Base-by-base conservation (phyloP, 1,284 basidiomycete species). In the Athelia psychrophila region DNA sequence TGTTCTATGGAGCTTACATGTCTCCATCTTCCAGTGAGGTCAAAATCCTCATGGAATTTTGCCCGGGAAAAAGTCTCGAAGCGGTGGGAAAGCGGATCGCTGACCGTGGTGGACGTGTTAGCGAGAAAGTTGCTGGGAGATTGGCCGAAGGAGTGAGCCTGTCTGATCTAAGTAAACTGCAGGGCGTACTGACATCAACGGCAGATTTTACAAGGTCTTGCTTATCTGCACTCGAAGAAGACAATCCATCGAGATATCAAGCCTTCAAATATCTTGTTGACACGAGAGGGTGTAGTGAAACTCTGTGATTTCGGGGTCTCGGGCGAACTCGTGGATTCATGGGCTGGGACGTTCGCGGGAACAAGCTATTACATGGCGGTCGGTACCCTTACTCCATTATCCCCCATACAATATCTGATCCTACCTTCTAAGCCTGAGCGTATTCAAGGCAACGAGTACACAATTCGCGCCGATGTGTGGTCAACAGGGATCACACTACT, bases 191-290 rank as follows among this genome's bases (percentile, higher is more conserved):
- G 47, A 58, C 47, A 53, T 47, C 53, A 40, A 22, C 49, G 48
- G 22, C 66, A 94, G 88, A 81, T 98, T 48, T 73, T 99, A 38
- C 86, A 91, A 68, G 97, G 97, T 8, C 82, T 99, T 42, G 84
- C 86, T 30, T 98, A 99, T 70, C 81, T 99, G 35, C 94, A 99
- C 70, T 81, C 86, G 50, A 84, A 86, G 66, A 88, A 85, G 67
- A 96, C 95, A 51, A 97, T 99, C 59, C 97, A 99, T 69, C 81
- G 97, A 54, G 95, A 98, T 69, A 98, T 99, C 75, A 99, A 98
- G 66, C 96, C 96, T 10, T 93, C 93, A 24, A 98, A 98, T 70
- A 88, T 98, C 56, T 81, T 98, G 46, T 77, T 99, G 45, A 93
- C 95, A 2, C 78, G 82, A 33, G 78, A 90, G 58, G 96, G 96